phyloP scores from a whole-genome alignment of 2,329 filamentous ascomycete genomes.

The Colletotrichum melonis region DNA sequence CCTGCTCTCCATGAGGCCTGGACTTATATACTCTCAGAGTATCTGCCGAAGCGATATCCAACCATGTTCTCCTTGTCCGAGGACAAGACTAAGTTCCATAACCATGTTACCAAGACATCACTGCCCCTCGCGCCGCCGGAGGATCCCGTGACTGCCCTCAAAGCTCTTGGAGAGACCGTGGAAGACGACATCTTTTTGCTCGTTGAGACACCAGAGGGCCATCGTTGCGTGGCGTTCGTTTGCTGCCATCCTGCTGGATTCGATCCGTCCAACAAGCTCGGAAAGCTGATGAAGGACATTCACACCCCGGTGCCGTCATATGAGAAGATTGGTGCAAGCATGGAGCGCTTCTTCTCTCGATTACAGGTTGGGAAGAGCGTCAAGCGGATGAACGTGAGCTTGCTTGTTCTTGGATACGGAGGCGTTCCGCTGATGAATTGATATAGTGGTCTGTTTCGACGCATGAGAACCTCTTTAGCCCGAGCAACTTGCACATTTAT shows the following conservation, averaged over 20 bases:
- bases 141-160: slow-evolving; percentile 49
- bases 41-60: slow-evolving; percentile 62
- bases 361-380: slow-evolving; percentile 60
- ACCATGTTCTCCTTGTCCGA: slow-evolving; percentile 55
- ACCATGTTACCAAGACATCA: slow-evolving; percentile 49
- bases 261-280: slow-evolving; percentile 62
- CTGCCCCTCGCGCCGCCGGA: slow-evolving; percentile 44
- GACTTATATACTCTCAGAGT: slow-evolving; percentile 55
- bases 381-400: slow-evolving; percentile 62
- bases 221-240: slow-evolving; percentile 59
- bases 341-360: slow-evolving; percentile 64
- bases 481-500: slow-evolving; percentile 50
- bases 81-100: slow-evolving; percentile 48
- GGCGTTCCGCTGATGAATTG: background rate
- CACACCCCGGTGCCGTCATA: slow-evolving; percentile 65
- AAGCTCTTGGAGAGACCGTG: slow-evolving; percentile 59
- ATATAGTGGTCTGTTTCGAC: slow-evolving; percentile 62
- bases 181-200: slow-evolving; percentile 68
- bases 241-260: slow-evolving; percentile 66
- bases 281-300: slow-evolving; percentile 58
- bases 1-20: slow-evolving; percentile 61
- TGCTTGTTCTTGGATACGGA: background rate
- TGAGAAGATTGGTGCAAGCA: slow-evolving; percentile 64
- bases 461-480: slow-evolving; percentile 53
- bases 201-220: slow-evolving; percentile 52